Evolutionary conservation across 495 filamentous ascomycete species (phyloP).

Genomic region (Rusavskia elegans): DNA sequence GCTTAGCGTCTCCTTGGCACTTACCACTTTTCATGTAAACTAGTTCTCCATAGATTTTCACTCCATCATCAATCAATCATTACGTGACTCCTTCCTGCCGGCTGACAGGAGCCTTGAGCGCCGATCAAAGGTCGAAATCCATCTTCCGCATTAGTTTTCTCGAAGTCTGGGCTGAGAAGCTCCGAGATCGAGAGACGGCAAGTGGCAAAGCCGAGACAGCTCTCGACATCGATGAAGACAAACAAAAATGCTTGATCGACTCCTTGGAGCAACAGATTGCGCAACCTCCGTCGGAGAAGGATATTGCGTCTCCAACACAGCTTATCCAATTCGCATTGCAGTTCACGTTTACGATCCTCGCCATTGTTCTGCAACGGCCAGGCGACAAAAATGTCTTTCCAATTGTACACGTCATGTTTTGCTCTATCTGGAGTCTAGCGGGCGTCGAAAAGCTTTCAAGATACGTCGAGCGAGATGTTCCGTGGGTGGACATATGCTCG

Average conservation of each 20-base stretch:
- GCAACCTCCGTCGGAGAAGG: background rate
- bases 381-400: background rate
- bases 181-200: too few relatives aligned
- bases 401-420: background rate
- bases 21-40: too few relatives aligned
- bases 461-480: background rate
- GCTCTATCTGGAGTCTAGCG: background rate
- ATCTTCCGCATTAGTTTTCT: background rate
- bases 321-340: background rate
- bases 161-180: background rate
- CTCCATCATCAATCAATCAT: too few relatives aligned
- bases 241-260: too few relatives aligned
- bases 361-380: background rate
- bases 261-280: background rate
- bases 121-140: background rate
- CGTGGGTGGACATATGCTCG: background rate
- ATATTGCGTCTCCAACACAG: background rate
- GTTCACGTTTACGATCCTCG: background rate
- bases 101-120: too few relatives aligned
- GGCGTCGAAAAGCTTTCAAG: background rate
- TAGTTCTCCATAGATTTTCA: too few relatives aligned
- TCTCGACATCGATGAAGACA: too few relatives aligned
- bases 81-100: too few relatives aligned
- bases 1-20: too few relatives aligned
- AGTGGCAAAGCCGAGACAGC: too few relatives aligned